These are phyloP conservation scores for Davidsoniella eucalypti DNA, from an alignment of 2,329 filamentous ascomycete species.

Conservation along the genomic window DNA sequence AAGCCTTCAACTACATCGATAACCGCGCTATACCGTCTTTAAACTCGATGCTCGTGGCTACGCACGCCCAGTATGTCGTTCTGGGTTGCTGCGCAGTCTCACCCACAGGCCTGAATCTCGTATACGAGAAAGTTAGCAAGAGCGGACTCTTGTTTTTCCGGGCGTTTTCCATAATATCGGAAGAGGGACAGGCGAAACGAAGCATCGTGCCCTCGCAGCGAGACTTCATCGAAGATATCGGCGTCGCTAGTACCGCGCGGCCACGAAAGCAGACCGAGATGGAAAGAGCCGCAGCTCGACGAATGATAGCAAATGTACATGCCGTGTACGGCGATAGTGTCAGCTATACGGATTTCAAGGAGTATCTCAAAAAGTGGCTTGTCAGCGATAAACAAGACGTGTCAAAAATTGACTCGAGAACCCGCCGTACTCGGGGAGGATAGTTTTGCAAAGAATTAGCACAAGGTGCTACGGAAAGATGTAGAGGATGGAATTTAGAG, in stretches of 20 bases:
- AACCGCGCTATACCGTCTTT: constrained; percentile 22
- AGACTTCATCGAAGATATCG: not conserved
- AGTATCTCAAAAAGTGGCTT: constrained; percentile 25
- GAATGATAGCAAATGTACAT: constrained; percentile 20
- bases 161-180: constrained; percentile 20
- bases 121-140: constrained; percentile 18
- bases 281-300: constrained; percentile 16
- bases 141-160: constrained; percentile 23
- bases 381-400: constrained; percentile 24
- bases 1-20: constrained; percentile 31
- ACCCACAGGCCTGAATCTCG: constrained; percentile 18
- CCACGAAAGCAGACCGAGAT: constrained; percentile 15
- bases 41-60: constrained; percentile 19
- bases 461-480: no score
- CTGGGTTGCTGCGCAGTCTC: constrained; percentile 24
- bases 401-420: constrained; percentile 24
- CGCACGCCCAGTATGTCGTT: constrained; percentile 25
- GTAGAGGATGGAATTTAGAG: no score
- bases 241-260: not conserved
- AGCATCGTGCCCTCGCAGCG: constrained; percentile 19
- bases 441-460: no score
- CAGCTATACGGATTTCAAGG: constrained; percentile 20
- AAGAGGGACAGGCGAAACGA: constrained; percentile 16
- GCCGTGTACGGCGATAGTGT: constrained; percentile 19
- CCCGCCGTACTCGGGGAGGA: not conserved